Evolutionary conservation across 169 alveolate genomes (phyloP), one percentile per base, ranked within the genome.

Genomic region (Plasmodium sp.): DNA sequence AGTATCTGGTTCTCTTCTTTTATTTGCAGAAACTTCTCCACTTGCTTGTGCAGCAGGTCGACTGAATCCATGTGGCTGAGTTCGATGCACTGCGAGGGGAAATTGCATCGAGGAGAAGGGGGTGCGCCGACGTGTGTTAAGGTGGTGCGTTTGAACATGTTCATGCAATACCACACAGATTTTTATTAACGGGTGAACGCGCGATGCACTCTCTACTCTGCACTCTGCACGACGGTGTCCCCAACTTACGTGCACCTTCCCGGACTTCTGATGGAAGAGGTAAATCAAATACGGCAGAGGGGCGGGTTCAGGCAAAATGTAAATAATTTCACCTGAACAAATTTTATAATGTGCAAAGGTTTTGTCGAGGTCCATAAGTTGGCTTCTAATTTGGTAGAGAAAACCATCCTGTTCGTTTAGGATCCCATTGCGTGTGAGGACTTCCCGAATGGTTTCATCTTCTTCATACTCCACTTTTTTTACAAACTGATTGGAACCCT

Each of bases 211-310:
- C 36, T 31, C 16, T 36, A 16, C 31, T 16, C 36, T 31, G 31
- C 62, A 16, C 31, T 3, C 27, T 22, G 22, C 14, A 41, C 41
- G n/a, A 43, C 56, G 12, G n/a, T 22, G n/a, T 73, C 18, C 41
- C 45, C 0, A 10, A 51, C 85, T 77, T 86, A 86, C 93, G 31
- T 86, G 85, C 41, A 86, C 81, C 81, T 48, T 45, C 34, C 93
- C 93, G 3, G 93, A 75, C 67, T 75, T 58, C 71, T 86, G 93
- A 9, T 86, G 93, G 62, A 86, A 86, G 14, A 86, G 34, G 39
- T 86, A 86, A 48, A 86, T 86, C 48, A 86, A 45, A 71, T 75
- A 86, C 5, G 93, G 93, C 56, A 79, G 14, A n/a, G 93, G 93
- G 54, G 84, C 81, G 1, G 93, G 93, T 51, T 75, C 85, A 9